Base-by-base conservation (phyloP, 1,139 yeast species). In the Kodamaea sp. region DNA sequence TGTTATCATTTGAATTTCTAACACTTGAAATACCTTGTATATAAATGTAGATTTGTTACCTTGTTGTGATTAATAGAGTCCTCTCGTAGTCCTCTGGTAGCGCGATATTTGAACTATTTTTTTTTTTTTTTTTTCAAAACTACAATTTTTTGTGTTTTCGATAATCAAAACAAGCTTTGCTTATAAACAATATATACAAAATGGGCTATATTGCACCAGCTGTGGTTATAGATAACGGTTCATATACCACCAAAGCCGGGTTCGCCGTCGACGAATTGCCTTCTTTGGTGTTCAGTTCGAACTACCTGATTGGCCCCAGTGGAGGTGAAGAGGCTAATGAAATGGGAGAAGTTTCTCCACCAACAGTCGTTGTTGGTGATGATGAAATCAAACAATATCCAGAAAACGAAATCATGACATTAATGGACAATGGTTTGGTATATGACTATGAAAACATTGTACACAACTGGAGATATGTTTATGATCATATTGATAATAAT, bases 221-320 rank as follows among this genome's bases (percentile, higher is more conserved):
- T 12, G 75, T 83, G 12, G 85, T 84, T 37, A 79, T 84, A 33
- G 89, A 84, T 57, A 78, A 78, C 53, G 89, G 88, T 23, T 71
- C 86, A 2, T 65, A 73, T 43, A 67, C 75, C 10, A 81, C 88
- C 31, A 75, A 80, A 43, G 89, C 89, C 1, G 90, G 90, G 7
- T 74, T 81, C 50, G 81, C 87, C 7, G 75, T 75, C 44, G 81
- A 74, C 37, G 86, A 82, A 38, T 58, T 78, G 31, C 94, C 94
- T 1, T 62, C 75, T 22, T 57, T 81, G 31, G 74, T 78, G 5
- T 68, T 81, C 49, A 77, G 81, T 38, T 70, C 87, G 11, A 67
- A 73, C 39, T 83, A 82, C 54, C 68, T 72, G 43, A 60, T 67
- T 46, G 62, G 58, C 42, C 43, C 62, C 25, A 45, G 50, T 8